Conservation (phyloP, 768 basidiomycete species). For the Rhodotorula kratochvilovae region DNA sequence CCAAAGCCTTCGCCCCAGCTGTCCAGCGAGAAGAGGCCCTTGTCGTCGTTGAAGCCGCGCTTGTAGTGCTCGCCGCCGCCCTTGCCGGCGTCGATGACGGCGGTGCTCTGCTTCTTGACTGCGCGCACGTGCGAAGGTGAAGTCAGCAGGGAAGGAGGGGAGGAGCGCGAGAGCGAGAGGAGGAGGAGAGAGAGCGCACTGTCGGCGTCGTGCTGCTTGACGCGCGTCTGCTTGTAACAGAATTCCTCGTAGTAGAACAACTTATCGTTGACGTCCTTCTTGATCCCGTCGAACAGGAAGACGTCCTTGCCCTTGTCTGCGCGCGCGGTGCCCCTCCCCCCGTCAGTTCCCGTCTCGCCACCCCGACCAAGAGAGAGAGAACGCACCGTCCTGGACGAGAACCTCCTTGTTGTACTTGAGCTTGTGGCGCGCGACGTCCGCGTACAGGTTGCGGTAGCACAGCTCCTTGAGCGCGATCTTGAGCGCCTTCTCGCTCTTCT, state of each 20-base stretch:
- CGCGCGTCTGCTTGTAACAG: background rate
- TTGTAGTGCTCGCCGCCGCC: background rate
- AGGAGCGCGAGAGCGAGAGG: too few relatives aligned
- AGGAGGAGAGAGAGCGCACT: background rate
- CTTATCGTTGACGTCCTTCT: conserved; percentile 2
- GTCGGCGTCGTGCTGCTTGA: background rate
- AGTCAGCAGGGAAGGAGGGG: background rate
- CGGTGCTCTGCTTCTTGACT: background rate
- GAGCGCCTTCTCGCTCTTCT: background rate
- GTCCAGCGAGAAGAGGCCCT: background rate
- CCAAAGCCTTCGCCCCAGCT: background rate
- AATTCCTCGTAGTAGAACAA: background rate
- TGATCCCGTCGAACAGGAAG: background rate
- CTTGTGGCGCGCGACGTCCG: background rate
- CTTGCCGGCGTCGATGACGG: background rate
- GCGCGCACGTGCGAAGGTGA: background rate
- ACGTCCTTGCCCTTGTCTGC: background rate
- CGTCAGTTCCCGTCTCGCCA: too few relatives aligned
- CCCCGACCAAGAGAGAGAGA: background rate
- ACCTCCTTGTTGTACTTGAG: background rate
- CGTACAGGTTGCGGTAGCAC: conserved; percentile 11
- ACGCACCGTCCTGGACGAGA: background rate
- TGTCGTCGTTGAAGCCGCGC: background rate
- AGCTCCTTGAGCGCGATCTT: background rate
- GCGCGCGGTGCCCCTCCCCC: too few relatives aligned